phyloP scores from a whole-genome alignment of 495 filamentous ascomycete genomes.

The Aspergillus panamensis region DNA sequence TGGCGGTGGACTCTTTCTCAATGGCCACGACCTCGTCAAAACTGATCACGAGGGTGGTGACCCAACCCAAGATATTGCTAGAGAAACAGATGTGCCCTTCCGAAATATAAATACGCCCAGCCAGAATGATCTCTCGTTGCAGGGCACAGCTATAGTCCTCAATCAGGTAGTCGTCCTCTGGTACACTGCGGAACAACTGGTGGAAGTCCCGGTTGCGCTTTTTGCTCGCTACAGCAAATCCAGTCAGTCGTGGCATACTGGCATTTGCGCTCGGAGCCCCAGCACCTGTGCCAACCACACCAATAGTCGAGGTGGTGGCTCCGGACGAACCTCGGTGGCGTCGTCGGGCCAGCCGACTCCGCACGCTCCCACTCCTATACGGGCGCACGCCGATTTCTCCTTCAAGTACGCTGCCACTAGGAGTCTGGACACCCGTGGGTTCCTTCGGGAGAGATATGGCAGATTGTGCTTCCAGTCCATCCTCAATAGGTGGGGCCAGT shows the following conservation, averaged over 20 bases:
- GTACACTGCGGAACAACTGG: slow-evolving; percentile 87
- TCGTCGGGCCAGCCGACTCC: slow-evolving; percentile 68
- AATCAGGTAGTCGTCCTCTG: slow-evolving; percentile 96
- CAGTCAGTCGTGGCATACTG: slow-evolving; percentile 74
- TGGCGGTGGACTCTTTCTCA: slow-evolving; percentile 92
- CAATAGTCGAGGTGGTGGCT: slow-evolving; percentile 71
- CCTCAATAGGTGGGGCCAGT: slow-evolving; percentile 29
- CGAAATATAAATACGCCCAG: slow-evolving; percentile 91
- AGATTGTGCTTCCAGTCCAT: slow-evolving; percentile 32
- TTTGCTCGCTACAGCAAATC: slow-evolving; percentile 93
- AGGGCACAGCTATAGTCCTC: slow-evolving; percentile 98
- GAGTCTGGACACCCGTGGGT: slow-evolving; percentile 54
- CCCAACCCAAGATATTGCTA: slow-evolving; percentile 98
- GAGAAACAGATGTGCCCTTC: slow-evolving; percentile 98
- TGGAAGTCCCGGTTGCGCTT: slow-evolving; percentile 97
- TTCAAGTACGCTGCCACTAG: slow-evolving; percentile 64
- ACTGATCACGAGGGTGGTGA: slow-evolving; percentile 93
- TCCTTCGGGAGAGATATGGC: slow-evolving; percentile 35
- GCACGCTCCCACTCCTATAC: slow-evolving; percentile 74
- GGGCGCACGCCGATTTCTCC: slow-evolving; percentile 55
- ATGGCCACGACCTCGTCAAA: slow-evolving; percentile 97
- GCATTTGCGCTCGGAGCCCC: slow-evolving; percentile 56
- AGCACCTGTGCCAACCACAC: slow-evolving; percentile 63
- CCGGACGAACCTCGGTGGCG: slow-evolving; percentile 83
- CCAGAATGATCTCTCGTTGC: slow-evolving; percentile 91